These are phyloP conservation scores for Fusarium albosuccineum DNA, from an alignment of 2,329 filamentous ascomycete species.

Conservation along the genomic window DNA sequence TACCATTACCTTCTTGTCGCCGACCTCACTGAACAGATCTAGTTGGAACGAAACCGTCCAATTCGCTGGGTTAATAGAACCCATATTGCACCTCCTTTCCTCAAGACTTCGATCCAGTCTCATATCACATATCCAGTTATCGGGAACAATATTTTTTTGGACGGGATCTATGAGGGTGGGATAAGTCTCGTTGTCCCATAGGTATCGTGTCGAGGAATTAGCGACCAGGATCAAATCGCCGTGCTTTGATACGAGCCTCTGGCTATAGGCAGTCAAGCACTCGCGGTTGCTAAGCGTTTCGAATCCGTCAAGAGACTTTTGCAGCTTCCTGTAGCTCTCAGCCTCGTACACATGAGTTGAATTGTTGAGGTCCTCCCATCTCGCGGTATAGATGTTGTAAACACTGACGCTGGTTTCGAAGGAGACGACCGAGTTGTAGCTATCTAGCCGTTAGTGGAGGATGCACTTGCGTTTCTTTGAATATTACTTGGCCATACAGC, in stretches of 20 bases:
- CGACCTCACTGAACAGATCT: neutral
- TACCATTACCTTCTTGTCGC: neutral
- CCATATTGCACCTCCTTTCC: neutral
- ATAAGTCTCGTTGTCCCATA: neutral
- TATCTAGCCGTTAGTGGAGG: neutral
- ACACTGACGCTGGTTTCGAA: conserved; percentile 1
- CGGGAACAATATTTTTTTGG: neutral
- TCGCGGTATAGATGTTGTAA: neutral
- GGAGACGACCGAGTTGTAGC: conserved; percentile 1
- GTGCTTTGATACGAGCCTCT: neutral
- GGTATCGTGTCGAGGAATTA: neutral
- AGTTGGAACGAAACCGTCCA: conserved; percentile 1
- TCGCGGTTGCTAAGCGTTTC: neutral
- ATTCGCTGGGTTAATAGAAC: neutral
- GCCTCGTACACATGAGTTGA: neutral
- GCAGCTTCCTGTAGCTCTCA: neutral
- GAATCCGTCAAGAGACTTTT: neutral
- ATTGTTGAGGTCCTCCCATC: neutral
- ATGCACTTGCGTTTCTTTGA: neutral
- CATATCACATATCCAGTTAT: neutral
- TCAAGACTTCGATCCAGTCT: no score
- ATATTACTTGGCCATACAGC: neutral
- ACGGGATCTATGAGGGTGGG: neutral
- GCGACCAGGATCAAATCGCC: neutral
- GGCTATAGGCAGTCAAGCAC: neutral